Conservation (phyloP, 768 basidiomycete genomes). For the Dacryopinax spathularia region DNA sequence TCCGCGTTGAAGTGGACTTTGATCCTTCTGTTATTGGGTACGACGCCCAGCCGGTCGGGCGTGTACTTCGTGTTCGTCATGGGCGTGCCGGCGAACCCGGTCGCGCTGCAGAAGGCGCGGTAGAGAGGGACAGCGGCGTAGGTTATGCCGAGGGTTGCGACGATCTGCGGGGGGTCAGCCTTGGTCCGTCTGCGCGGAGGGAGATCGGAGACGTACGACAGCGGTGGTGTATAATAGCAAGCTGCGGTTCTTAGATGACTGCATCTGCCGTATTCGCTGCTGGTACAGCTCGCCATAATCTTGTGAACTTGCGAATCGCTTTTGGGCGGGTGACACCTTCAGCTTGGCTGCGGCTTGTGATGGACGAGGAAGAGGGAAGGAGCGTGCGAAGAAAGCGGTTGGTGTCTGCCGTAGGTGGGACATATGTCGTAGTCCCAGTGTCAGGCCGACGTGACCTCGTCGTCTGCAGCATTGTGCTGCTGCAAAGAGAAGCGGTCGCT, state of each 20-base stretch:
- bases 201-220: slow-evolving; percentile 37
- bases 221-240: slow-evolving; percentile 76
- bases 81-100: slow-evolving; percentile 92
- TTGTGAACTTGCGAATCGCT: background rate
- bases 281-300: background rate
- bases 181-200: background rate
- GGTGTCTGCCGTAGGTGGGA: background rate
- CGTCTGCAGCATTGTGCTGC: background rate
- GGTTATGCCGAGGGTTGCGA: slow-evolving; percentile 67
- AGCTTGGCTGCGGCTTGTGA: background rate
- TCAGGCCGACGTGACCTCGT: background rate
- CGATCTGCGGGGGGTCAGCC: slow-evolving; percentile 37
- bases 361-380: background rate
- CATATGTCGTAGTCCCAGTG: background rate
- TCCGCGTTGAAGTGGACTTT: slow-evolving; percentile 96
- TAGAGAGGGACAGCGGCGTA: slow-evolving; percentile 97
- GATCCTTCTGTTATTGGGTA: slow-evolving; percentile 55
- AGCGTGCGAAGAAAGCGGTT: background rate
- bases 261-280: background rate
- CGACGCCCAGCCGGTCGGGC: slow-evolving; percentile 68
- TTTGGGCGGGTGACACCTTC: background rate
- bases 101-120: slow-evolving; percentile 94
- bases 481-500: background rate
- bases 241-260: slow-evolving; percentile 38
- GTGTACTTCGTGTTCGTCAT: slow-evolving; percentile 75